Percentiles rank a stretch among this genome's conserved stretches.
Conservation (phyloP, 2,329 filamentous ascomycete species). For the Colletotrichum scovillei region DNA sequence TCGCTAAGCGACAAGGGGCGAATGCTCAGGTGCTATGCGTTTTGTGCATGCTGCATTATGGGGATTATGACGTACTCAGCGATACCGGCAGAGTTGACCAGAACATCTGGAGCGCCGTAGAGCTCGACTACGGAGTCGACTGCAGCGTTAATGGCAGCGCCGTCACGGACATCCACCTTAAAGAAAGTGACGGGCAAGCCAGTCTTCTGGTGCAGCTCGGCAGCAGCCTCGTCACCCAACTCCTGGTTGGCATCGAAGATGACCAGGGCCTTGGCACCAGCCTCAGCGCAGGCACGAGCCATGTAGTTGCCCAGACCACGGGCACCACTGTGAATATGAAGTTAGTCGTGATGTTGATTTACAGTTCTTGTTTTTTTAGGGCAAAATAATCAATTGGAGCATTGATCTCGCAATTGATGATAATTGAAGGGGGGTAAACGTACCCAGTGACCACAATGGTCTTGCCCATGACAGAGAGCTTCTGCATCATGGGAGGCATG, state of each 20-base stretch:
- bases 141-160: conserved; percentile 74
- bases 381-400: not conserved
- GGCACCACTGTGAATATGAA: conserved; percentile 65
- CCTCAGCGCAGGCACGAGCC: conserved; percentile 81
- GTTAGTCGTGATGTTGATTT: conserved; percentile 25
- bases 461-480: conserved; percentile 77
- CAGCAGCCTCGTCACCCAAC: conserved; percentile 76
- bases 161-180: conserved; percentile 82
- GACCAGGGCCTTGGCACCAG: conserved; percentile 77
- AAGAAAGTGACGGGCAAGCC: conserved; percentile 80
- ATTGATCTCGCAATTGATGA: not conserved
- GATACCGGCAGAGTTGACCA: conserved; percentile 85
- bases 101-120: conserved; percentile 77
- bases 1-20: conserved; percentile 8
- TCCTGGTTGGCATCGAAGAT: conserved; percentile 84
- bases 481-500: conserved; percentile 72
- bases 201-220: conserved; percentile 78
- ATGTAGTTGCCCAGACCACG: conserved; percentile 84
- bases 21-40: conserved; percentile 42
- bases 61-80: conserved; percentile 62
- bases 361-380: too few relatives aligned
- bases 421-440: conserved; percentile 41
- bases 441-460: conserved; percentile 79
- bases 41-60: conserved; percentile 39
- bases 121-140: conserved; percentile 74